Percentiles rank a stretch among this genome's conserved stretches.
phyloP scores from a whole-genome alignment of 805 yeast species.

The Ogataea populi-albae region DNA sequence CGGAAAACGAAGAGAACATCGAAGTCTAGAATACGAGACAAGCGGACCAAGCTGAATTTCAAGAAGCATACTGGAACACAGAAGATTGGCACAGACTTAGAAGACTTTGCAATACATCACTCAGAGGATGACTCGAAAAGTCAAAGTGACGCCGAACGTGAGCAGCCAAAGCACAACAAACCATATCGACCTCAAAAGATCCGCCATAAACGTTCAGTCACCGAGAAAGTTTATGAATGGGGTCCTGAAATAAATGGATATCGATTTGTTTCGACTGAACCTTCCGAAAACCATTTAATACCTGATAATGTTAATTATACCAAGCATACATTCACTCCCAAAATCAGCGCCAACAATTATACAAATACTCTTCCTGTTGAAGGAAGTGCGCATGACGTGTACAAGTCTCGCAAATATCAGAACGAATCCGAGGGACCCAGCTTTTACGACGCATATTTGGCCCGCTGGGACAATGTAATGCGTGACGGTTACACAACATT shows the following conservation, averaged over 20 bases:
- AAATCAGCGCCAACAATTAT: slow-evolving; percentile 11
- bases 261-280: slow-evolving; percentile 37
- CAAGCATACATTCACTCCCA: slow-evolving; percentile 13
- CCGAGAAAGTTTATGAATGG: slow-evolving; percentile 22
- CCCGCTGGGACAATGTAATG: slow-evolving; percentile 26
- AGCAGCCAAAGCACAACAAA: background rate
- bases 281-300: slow-evolving; percentile 9
- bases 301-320: slow-evolving; percentile 10
- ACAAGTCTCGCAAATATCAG: background rate
- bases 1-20: too few relatives aligned
- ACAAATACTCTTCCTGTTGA: slow-evolving; percentile 4
- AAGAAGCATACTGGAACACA: too few relatives aligned
- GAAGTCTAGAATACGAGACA: too few relatives aligned
- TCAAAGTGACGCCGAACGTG: slow-evolving; percentile 1
- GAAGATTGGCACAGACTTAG: too few relatives aligned
- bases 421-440: slow-evolving; percentile 5
- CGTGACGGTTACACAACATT: slow-evolving; percentile 2
- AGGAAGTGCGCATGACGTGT: slow-evolving; percentile 2
- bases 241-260: slow-evolving; percentile 43
- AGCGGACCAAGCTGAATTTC: too few relatives aligned
- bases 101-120: too few relatives aligned
- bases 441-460: slow-evolving; percentile 1
- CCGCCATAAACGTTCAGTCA: background rate
- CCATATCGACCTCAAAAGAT: background rate
- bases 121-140: too few relatives aligned